A percentile compares a stretch with the other conserved stretches of the same genome.
phyloP scores from a whole-genome alignment of 2,329 filamentous ascomycete genomes.

The Hymenoscyphus occultus region DNA sequence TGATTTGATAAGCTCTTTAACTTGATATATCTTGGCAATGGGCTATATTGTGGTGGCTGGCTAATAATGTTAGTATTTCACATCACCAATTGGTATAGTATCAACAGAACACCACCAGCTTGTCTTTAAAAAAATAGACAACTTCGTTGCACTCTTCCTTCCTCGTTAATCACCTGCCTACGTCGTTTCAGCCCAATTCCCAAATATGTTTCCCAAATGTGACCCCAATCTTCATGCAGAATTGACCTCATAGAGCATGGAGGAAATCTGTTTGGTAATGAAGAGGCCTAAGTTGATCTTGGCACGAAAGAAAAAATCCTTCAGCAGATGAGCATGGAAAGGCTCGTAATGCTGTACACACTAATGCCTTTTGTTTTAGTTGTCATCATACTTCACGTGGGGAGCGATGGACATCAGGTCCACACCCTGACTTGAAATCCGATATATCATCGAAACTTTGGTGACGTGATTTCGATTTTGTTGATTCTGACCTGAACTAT shows the following conservation, averaged over 20 bases:
- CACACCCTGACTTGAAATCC: constrained; percentile 3
- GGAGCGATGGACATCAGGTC: neutral
- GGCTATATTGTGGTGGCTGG: no score
- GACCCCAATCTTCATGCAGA: constrained; percentile 62
- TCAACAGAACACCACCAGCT: no score
- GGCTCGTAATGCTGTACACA: constrained; percentile 49
- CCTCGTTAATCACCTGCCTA: neutral
- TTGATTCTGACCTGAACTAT: constrained; percentile 33
- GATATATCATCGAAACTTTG: constrained; percentile 14
- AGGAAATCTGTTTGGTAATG: constrained; percentile 66
- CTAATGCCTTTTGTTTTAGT: constrained; percentile 41
- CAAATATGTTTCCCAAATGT: constrained; percentile 42
- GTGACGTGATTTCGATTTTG: constrained; percentile 25
- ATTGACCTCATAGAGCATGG: constrained; percentile 46
- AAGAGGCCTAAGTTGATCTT: constrained; percentile 44
- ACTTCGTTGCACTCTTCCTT: neutral
- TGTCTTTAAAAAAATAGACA: constrained; percentile 4
- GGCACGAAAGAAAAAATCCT: constrained; percentile 50
- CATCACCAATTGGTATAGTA: no score
- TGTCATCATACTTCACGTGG: constrained; percentile 16
- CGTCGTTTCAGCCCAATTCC: constrained; percentile 10
- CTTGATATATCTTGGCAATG: no score
- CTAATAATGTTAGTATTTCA: no score
- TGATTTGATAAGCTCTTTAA: no score
- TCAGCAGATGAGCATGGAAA: constrained; percentile 44